Percentiles rank a stretch among this genome's conserved stretches.
phyloP scores from a whole-genome alignment of 192 early-diverging fungal species.

The Haplosporangium gracile region DNA sequence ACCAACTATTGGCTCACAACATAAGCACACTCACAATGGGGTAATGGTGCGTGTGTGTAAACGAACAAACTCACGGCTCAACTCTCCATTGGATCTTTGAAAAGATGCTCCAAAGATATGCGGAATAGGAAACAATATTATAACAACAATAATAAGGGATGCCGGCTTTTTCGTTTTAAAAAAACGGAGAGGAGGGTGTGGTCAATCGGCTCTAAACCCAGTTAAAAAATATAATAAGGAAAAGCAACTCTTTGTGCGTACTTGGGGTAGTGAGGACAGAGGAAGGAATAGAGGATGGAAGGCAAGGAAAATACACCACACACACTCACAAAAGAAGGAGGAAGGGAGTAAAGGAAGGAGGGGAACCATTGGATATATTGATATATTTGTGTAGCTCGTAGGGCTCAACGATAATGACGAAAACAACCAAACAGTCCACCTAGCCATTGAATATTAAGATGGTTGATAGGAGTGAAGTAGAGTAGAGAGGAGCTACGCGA shows the following conservation, averaged over 20 bases:
- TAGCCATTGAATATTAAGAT: neutral
- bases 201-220: neutral
- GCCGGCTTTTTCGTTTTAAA: conserved; percentile 1
- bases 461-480: neutral
- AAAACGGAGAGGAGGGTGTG: conserved; percentile 9
- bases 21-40: neutral
- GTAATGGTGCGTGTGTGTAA: neutral
- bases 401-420: neutral
- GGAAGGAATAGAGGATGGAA: neutral
- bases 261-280: neutral
- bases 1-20: neutral
- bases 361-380: neutral
- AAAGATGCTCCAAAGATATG: neutral
- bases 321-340: neutral
- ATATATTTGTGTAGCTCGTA: neutral
- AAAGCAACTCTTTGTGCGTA: neutral
- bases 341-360: neutral
- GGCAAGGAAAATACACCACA: neutral
- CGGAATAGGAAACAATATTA: neutral
- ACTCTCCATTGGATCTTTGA: neutral
- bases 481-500: neutral
- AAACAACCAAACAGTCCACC: neutral
- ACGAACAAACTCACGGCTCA: neutral
- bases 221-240: neutral
- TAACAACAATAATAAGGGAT: neutral